Evolutionary conservation across 2,329 filamentous ascomycete genomes (phyloP), one percentile per base, ranked within the genome.

Genomic region (Fusarium irregulare): DNA sequence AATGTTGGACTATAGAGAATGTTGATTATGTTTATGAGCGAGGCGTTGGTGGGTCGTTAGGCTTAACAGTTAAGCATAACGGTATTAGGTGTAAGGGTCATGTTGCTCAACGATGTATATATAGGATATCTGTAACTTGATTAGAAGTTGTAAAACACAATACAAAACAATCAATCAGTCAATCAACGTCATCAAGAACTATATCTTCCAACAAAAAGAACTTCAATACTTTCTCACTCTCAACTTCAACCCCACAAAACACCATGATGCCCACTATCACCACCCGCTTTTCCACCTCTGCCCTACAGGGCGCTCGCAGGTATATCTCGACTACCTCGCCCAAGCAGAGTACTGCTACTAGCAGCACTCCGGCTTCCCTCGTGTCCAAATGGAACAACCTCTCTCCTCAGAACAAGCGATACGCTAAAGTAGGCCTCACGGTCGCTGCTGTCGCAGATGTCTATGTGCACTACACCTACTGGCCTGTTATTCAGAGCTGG

Each of bases 381-480:
- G 20, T 41, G 25, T 27, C 41, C 28, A 64, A 60, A 25, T 79
- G 77, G 77, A 76, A 63, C 55, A 77, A 65, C 18, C 70, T 78
- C 4, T 74, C 74, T 20, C 72, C 73, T 6, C 71, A 67, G 56
- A 72, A 74, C 20, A 75, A 76, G 10, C 73, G 71, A 47, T 74
- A 77, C 32, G 63, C 72, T 37, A 54, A 71, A 21, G 66, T 71
- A 37, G 73, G 76, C 11, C 23, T 73, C 7, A 62, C 55, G 9
- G 53, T 66, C 10, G 54, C 72, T 44, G 50, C 70, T 8, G 70
- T 62, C 6, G 51, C 73, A 3, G 78, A 79, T 48, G 56, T 69
- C 23, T 75, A 72, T 25, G 41, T 79, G 9, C 30, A 75, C 10
- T 77, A 77, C 59, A 70, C 74, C 25, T 78, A 77, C 50, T 76